Conservation (phyloP, 2,329 filamentous ascomycete species). For the Colletotrichum sp. region DNA sequence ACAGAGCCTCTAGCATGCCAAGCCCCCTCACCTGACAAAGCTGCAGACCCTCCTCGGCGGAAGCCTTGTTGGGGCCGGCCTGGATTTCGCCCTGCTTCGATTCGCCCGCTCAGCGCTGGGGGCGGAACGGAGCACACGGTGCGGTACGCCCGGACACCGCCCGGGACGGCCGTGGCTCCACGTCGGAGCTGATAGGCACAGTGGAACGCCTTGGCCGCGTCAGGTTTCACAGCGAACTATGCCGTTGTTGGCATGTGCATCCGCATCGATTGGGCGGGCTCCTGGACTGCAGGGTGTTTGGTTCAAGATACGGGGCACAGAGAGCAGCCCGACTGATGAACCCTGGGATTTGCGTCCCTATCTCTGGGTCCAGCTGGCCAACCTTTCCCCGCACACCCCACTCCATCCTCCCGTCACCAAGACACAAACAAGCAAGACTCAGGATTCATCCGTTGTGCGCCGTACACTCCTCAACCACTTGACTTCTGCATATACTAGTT, state of each 20-base stretch:
- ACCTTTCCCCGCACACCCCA: conserved; percentile 8
- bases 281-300: background rate
- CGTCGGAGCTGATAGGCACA: conserved; percentile 16
- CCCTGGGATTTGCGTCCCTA: conserved; percentile 4
- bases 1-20: background rate
- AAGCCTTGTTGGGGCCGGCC: background rate
- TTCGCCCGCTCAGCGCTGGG: background rate
- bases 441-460: background rate
- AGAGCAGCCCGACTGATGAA: background rate
- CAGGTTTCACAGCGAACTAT: conserved; percentile 7
- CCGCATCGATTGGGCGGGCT: conserved; percentile 12
- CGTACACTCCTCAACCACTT: background rate
- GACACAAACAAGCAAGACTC: background rate
- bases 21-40: background rate
- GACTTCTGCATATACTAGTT: background rate
- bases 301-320: background rate
- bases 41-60: background rate
- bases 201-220: conserved; percentile 12
- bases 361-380: background rate
- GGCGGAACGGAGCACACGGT: conserved; percentile 6
- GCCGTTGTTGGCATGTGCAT: conserved; percentile 21
- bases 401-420: background rate
- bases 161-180: background rate
- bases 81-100: background rate
- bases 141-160: conserved; percentile 8